These are phyloP conservation scores for Fragaria ananassa DNA, from an alignment of 306 rosid species.

Conservation along the genomic window DNA sequence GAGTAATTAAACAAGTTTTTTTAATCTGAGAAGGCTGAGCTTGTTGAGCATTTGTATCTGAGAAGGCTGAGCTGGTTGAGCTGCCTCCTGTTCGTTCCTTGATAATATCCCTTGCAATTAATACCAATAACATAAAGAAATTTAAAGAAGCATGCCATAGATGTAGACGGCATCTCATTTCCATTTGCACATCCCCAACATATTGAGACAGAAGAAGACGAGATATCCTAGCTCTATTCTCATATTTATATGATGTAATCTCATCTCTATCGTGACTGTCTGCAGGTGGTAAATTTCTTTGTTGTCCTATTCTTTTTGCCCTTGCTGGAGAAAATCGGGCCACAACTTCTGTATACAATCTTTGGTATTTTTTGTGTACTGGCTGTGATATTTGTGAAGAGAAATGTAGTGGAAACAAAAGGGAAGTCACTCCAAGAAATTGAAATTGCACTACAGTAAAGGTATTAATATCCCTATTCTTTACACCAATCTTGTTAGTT, in stretches of 20 bases:
- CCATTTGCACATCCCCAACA: no score
- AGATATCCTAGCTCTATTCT: no score
- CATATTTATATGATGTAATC: neutral
- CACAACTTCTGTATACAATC: constrained; percentile 44
- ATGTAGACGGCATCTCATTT: neutral
- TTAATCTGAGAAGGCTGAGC: neutral
- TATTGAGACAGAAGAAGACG: no score
- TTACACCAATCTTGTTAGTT: neutral
- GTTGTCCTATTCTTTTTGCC: constrained; percentile 72
- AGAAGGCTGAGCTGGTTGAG: no score
- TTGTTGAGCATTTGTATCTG: no score
- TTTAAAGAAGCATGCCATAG: neutral
- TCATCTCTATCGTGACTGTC: neutral
- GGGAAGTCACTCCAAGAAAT: constrained; percentile 94
- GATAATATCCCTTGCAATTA: neutral
- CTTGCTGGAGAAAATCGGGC: constrained; percentile 69
- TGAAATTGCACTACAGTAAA: constrained; percentile 60
- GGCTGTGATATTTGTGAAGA: constrained; percentile 69
- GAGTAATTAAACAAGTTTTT: neutral
- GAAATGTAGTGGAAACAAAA: constrained; percentile 72
- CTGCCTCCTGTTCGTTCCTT: neutral
- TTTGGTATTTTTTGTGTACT: constrained; percentile 57
- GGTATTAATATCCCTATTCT: constrained; percentile 10
- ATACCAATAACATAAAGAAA: neutral
- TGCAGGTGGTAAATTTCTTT: constrained; percentile 71